Percentiles rank a stretch among this genome's conserved stretches.
Evolutionary conservation across 2,329 filamentous ascomycete genomes (phyloP).

Genomic region (Phialophora chinensis): DNA sequence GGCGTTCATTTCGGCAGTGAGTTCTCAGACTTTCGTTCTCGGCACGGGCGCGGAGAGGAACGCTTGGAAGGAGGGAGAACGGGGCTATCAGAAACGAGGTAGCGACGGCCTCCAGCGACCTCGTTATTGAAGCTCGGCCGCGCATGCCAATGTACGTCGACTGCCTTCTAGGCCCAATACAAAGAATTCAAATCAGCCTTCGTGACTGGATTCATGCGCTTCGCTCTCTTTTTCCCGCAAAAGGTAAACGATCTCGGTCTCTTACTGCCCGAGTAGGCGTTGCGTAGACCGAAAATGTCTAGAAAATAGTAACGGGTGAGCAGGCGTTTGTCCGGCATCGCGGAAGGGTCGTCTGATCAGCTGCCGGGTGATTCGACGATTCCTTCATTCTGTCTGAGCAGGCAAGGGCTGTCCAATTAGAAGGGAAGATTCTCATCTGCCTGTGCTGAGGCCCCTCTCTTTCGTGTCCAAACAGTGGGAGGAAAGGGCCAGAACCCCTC

Average conservation of each 20-base stretch:
- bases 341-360: constrained; percentile 14
- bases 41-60: constrained; percentile 21
- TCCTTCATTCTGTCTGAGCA: constrained; percentile 6
- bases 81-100: constrained; percentile 20
- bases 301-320: constrained; percentile 8
- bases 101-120: constrained; percentile 24
- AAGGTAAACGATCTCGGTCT: constrained; percentile 18
- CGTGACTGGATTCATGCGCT: constrained; percentile 19
- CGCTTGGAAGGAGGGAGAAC: constrained; percentile 13
- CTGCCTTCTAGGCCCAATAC: constrained; percentile 33
- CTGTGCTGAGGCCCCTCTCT: constrained; percentile 8
- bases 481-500: constrained; percentile 11
- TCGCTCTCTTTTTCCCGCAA: constrained; percentile 26
- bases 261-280: constrained; percentile 11
- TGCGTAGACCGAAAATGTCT: constrained; percentile 4
- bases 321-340: constrained; percentile 19
- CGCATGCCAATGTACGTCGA: constrained; percentile 31
- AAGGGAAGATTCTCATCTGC: neutral
- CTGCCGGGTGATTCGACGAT: constrained; percentile 7
- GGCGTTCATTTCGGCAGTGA: constrained; percentile 32
- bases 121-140: constrained; percentile 25
- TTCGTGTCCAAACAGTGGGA: constrained; percentile 9
- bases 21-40: constrained; percentile 13
- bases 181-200: constrained; percentile 21
- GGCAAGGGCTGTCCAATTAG: constrained; percentile 1